A percentile compares a stretch with the other conserved stretches of the same genome.
phyloP scores from a whole-genome alignment of 495 filamentous ascomycete genomes.

The Talaromyces wortmannii region DNA sequence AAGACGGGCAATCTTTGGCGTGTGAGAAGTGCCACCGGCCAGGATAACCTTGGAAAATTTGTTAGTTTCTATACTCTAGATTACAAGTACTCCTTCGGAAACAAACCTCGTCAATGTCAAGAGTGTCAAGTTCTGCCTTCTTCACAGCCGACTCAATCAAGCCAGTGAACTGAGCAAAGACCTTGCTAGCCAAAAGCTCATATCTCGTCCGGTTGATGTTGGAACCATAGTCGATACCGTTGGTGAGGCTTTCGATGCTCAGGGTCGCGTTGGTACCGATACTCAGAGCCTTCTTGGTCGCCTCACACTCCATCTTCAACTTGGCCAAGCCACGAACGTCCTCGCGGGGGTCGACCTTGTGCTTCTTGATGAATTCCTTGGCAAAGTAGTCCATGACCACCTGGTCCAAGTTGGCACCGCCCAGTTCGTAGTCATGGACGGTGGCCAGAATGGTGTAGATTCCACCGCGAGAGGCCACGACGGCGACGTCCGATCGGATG shows the following conservation, averaged over 20 bases:
- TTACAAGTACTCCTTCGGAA: neutral
- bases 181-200: slow-evolving; percentile 78
- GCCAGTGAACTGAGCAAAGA: slow-evolving; percentile 79
- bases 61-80: neutral
- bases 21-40: slow-evolving; percentile 87
- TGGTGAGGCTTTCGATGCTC: slow-evolving; percentile 79
- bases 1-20: slow-evolving; percentile 79
- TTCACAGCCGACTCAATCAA: slow-evolving; percentile 78
- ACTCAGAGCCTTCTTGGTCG: slow-evolving; percentile 81
- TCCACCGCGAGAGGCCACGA: slow-evolving; percentile 83
- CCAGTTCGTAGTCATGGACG: slow-evolving; percentile 87
- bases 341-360: slow-evolving; percentile 79
- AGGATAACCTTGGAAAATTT: slow-evolving; percentile 61
- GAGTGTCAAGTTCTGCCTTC: slow-evolving; percentile 85
- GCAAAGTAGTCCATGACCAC: slow-evolving; percentile 92
- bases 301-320: slow-evolving; percentile 85
- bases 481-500: slow-evolving; percentile 84
- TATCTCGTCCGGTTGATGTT: slow-evolving; percentile 91
- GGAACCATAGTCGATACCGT: slow-evolving; percentile 83
- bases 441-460: slow-evolving; percentile 96
- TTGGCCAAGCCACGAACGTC: slow-evolving; percentile 79
- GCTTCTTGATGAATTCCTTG: slow-evolving; percentile 96
- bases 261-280: slow-evolving; percentile 82
- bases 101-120: slow-evolving; percentile 79
- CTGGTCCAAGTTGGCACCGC: slow-evolving; percentile 75